Evolutionary conservation across 192 early-diverging fungal genomes (phyloP), one percentile per base, ranked within the genome.

Genomic region (Coemansia aciculifera): DNA sequence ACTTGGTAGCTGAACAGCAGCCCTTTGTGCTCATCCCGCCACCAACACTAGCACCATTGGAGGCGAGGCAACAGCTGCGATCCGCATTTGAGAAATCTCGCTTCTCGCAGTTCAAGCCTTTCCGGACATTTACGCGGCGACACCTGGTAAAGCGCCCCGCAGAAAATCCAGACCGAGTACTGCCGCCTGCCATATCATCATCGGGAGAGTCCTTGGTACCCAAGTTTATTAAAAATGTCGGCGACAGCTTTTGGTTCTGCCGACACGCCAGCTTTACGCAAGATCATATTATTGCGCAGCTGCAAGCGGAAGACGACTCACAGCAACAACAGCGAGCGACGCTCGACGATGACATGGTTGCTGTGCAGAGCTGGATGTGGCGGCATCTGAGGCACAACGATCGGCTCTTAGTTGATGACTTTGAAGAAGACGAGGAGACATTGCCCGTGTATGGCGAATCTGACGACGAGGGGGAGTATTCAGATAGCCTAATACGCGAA

Each of bases 361-460:
- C 23, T 3, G 27, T 52, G 3, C 51, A 52, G 51, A 52, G 51
- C 51, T 66, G 51, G 63, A 60, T 70, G 8, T 48, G 73, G 46
- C 63, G 39, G 51, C 32, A 43, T 37, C 34, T 62, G 17, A 5
- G 11, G 4, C 15, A 12, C 27, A 43, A 43, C 52, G 63, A 51
- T 3, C 3, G n/a, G 4, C 40, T 59, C 9, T 13, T 67, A 5
- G 23, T 56, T 12, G 56, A 15, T 8, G 27, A 59, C 5, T 34
- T 37, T 9, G 27, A 32, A 0, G 67, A 36, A 2, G 72, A 59
- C 0, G 69, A 83, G 40, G 21, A 57, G 6, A 68, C 74, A 1
- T 63, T 87, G 27, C 83, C 83, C 0, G 36, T 70, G 15, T 86
- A 83, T 37, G 85, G 86, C 21, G 83, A 85, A 15, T 80, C 73